These are phyloP conservation scores for Capsicum pubescens DNA, from an alignment of 257 asterid genomes.

Conservation along the genomic window DNA sequence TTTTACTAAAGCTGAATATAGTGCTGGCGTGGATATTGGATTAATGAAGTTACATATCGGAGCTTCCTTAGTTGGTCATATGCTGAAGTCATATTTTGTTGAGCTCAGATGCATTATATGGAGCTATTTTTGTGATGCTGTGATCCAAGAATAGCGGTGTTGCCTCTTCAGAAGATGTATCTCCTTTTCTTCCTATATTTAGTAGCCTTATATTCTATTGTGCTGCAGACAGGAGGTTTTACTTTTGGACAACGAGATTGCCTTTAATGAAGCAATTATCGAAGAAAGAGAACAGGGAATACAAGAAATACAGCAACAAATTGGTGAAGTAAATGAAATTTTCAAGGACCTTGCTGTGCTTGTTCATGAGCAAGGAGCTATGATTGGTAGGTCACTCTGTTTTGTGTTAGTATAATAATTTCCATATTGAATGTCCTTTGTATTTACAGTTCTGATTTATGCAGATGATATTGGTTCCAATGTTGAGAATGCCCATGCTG, in stretches of 20 bases:
- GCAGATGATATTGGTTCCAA: slow-evolving; percentile 88
- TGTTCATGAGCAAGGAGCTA: slow-evolving; percentile 93
- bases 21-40: background rate
- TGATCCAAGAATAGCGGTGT: background rate
- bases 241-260: slow-evolving; percentile 83
- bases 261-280: slow-evolving; percentile 91
- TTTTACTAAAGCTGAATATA: background rate
- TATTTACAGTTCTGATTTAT: slow-evolving; percentile 1
- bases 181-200: background rate
- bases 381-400: slow-evolving; percentile 65
- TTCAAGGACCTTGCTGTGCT: slow-evolving; percentile 92
- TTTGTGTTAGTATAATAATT: slow-evolving; percentile 28
- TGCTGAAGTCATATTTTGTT: slow-evolving; percentile 14
- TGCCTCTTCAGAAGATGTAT: background rate
- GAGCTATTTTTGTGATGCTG: background rate
- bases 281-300: slow-evolving; percentile 99
- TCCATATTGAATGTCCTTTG: slow-evolving; percentile 22
- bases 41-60: background rate
- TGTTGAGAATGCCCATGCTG: slow-evolving; percentile 80
- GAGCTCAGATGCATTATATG: slow-evolving; percentile 1
- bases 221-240: slow-evolving; percentile 81
- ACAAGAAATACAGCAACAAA: slow-evolving; percentile 92
- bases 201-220: slow-evolving; percentile 28
- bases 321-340: slow-evolving; percentile 94
- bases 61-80: slow-evolving; percentile 9